A percentile compares a stretch with the other conserved stretches of the same genome.
phyloP scores from a whole-genome alignment of 805 yeast genomes.

The Yamadazyma nakazawae region DNA sequence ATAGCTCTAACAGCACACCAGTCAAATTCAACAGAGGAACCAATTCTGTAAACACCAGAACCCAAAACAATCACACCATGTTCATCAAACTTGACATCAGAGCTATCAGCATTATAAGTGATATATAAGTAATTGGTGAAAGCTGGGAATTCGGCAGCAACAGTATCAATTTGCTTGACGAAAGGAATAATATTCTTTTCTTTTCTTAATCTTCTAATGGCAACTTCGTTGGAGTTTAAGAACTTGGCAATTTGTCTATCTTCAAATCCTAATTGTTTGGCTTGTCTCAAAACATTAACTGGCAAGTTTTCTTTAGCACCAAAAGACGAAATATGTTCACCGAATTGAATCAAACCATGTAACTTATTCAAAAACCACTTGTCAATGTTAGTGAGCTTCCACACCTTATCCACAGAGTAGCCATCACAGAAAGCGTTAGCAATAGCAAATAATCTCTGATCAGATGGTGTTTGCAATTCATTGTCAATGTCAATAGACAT shows the following conservation, averaged over 20 bases:
- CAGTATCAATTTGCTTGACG: constrained; percentile 96
- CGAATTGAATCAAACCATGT: constrained; percentile 68
- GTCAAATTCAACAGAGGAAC: constrained; percentile 97
- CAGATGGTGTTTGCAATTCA: constrained; percentile 96
- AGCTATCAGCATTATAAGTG: constrained; percentile 88
- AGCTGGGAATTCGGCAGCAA: constrained; percentile 99
- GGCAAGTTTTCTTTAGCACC: constrained; percentile 65
- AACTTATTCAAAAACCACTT: constrained; percentile 94
- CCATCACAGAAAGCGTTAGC: constrained; percentile 91
- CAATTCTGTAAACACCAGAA: constrained; percentile 98
- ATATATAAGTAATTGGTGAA: constrained; percentile 89
- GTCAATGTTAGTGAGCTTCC: constrained; percentile 89
- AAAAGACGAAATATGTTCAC: constrained; percentile 54
- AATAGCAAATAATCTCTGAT: constrained; percentile 91
- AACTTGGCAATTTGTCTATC: constrained; percentile 94
- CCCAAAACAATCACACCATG: constrained; percentile 95
- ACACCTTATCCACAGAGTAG: constrained; percentile 88
- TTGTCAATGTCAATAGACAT: constrained; percentile 90
- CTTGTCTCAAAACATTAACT: constrained; percentile 62
- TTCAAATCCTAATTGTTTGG: constrained; percentile 95
- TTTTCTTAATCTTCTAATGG: constrained; percentile 83
- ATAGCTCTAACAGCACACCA: constrained; percentile 99
- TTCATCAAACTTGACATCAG: constrained; percentile 86
- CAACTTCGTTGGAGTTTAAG: constrained; percentile 85
- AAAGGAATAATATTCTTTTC: constrained; percentile 86